Base-by-base conservation (phyloP, 768 basidiomycete species). In the Boletus rubropictus region DNA sequence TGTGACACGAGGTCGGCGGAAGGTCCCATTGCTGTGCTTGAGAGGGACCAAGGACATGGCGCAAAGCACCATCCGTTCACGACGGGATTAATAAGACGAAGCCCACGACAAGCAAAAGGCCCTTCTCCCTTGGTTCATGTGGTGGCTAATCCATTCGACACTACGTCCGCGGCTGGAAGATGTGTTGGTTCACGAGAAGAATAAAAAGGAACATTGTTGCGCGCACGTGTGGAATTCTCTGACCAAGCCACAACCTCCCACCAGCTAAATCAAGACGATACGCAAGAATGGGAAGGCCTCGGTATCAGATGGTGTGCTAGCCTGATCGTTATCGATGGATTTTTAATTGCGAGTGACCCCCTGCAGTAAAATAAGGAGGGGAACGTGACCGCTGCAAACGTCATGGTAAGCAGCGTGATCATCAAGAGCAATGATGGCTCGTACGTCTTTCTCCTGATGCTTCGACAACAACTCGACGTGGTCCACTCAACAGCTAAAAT, bases 1-100 rank as follows among this genome's bases (percentile, higher is more conserved):
- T 24, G 22, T 33, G 28, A 49, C 60, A 63, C 33, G 61, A 47
- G 61, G 58, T 25, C 29, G 50, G 49, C 17, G 39, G 36, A 47
- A 43, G 42, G 46, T 46, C 17, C 8, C 37, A 24, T 32, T 34
- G 55, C 31, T 39, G 35, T 39, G 51, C 50, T 18, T 37, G 24
- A 28, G 39, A 36, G 22, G 38, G 34, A 43, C 45, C 39, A 7
- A 44, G 25, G 35, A 44, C 50, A 35, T 40, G 44, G 32, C 15
- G 40, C 38, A 28, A 22, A 49, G 18, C 22, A 42, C 17, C 22
- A 44, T 49, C 42, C 39, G 28, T 27, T 32, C 44, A 35, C 25
- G 39, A 36, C n/a, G 32, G 35, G n/a, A 32, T 17, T 31, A 34
- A 31, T 46, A 32, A 49, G 27, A 36, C 40, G 48, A 41, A 24